phyloP scores from a whole-genome alignment of 352 stramenopile genomes.

The Pythium chondricola region DNA sequence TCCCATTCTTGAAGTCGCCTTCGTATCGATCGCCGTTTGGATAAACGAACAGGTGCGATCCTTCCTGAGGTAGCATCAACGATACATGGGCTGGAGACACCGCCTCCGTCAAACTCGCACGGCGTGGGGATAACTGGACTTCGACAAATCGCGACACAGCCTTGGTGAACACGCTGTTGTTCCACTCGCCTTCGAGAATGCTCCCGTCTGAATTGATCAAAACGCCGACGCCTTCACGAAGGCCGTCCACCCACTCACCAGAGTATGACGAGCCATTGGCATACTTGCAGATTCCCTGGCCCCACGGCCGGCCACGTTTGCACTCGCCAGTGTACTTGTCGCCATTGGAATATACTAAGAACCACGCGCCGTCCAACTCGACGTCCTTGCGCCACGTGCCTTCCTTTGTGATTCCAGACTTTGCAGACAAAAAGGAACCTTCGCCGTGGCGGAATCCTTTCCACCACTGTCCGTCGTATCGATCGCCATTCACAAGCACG shows the following conservation, averaged over 20 bases:
- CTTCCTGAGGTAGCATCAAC: slow-evolving; percentile 19
- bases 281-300: slow-evolving; percentile 86
- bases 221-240: slow-evolving; percentile 71
- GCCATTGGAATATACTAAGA: slow-evolving; percentile 61
- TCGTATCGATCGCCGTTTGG: slow-evolving; percentile 71
- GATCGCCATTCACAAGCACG: slow-evolving; percentile 30
- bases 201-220: slow-evolving; percentile 50
- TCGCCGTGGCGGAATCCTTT: slow-evolving; percentile 64
- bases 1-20: slow-evolving; percentile 42
- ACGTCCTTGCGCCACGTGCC: slow-evolving; percentile 55
- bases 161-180: slow-evolving; percentile 61
- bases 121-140: slow-evolving; percentile 25
- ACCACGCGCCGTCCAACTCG: slow-evolving; percentile 60
- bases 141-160: slow-evolving; percentile 54
- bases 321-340: slow-evolving; percentile 73
- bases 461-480: slow-evolving; percentile 75
- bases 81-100: neutral
- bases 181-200: slow-evolving; percentile 70
- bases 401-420: slow-evolving; percentile 59
- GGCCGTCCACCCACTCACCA: slow-evolving; percentile 71
- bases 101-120: neutral
- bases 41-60: slow-evolving; percentile 37
- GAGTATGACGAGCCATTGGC: slow-evolving; percentile 88
- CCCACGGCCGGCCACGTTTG: slow-evolving; percentile 52
- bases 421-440: slow-evolving; percentile 41